These are phyloP conservation scores for Croton laevigatus DNA, from an alignment of 441 rosid species.

Conservation along the genomic window DNA sequence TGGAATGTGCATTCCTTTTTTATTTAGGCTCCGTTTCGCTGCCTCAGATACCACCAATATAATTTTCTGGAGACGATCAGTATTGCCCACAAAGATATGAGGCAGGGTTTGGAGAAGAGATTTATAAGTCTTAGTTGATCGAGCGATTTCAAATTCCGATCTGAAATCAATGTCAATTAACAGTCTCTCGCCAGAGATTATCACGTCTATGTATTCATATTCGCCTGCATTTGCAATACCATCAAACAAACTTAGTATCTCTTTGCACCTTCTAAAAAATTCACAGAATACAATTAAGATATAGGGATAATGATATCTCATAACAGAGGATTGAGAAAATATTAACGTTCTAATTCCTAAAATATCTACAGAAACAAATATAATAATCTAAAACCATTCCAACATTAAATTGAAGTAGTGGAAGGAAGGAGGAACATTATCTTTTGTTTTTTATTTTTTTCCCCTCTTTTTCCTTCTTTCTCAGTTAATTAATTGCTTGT, in stretches of 20 bases:
- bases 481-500: not conserved
- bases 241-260: not conserved
- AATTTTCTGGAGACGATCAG: constrained; percentile 69
- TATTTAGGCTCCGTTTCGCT: constrained; percentile 67
- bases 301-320: not conserved
- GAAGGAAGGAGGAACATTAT: not conserved
- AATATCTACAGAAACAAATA: not conserved
- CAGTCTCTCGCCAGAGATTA: constrained; percentile 50
- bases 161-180: constrained; percentile 75
- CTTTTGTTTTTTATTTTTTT: not conserved
- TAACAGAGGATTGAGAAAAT: too few relatives aligned
- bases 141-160: constrained; percentile 79
- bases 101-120: constrained; percentile 64
- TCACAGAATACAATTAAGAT: not conserved
- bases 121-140: constrained; percentile 71
- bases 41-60: constrained; percentile 58
- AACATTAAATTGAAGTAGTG: not conserved
- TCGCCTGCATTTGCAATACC: constrained; percentile 47
- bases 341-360: not conserved
- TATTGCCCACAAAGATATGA: constrained; percentile 59
- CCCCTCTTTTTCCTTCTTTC: too few relatives aligned
- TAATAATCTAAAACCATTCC: not conserved
- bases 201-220: constrained; percentile 72
- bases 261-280: not conserved
- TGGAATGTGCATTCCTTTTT: constrained; percentile 80